Evolutionary conservation across 108 stramenopile species (phyloP).

Genomic region (Fragilariopsis cylindrus): DNA sequence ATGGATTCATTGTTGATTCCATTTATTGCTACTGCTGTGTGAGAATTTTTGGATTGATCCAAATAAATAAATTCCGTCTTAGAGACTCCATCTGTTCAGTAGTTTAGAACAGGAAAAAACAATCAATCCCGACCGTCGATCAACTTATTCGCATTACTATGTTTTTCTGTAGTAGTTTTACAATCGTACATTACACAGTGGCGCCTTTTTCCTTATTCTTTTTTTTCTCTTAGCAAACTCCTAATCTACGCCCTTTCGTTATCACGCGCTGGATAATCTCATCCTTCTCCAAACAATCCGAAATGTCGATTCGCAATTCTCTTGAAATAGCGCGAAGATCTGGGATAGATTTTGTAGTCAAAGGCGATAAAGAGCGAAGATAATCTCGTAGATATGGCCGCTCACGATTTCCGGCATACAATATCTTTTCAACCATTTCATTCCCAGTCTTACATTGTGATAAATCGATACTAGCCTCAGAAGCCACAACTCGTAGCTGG

Average conservation of each 20-base stretch:
- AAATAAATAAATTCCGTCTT: too few relatives aligned
- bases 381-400: constrained; percentile 42
- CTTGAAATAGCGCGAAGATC: constrained; percentile 40
- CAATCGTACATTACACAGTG: too few relatives aligned
- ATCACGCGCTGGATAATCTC: constrained; percentile 50
- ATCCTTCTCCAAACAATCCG: constrained; percentile 51
- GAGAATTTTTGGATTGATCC: too few relatives aligned
- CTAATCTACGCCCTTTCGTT: background rate
- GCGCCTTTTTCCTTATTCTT: too few relatives aligned
- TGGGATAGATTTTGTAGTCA: constrained; percentile 25
- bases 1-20: too few relatives aligned
- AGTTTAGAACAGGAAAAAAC: too few relatives aligned
- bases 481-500: constrained; percentile 34
- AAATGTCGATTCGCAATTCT: constrained; percentile 43
- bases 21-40: too few relatives aligned
- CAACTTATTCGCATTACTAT: too few relatives aligned
- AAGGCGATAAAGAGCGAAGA: constrained; percentile 39
- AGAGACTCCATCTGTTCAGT: too few relatives aligned
- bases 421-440: constrained; percentile 29
- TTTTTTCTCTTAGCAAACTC: too few relatives aligned
- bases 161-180: too few relatives aligned
- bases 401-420: constrained; percentile 18
- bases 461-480: constrained; percentile 30
- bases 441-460: constrained; percentile 24
- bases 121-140: too few relatives aligned